A percentile compares a stretch with the other conserved stretches of the same genome.
Evolutionary conservation across 1,139 yeast species (phyloP).

Genomic region (Scheffersomyces segobiensis): DNA sequence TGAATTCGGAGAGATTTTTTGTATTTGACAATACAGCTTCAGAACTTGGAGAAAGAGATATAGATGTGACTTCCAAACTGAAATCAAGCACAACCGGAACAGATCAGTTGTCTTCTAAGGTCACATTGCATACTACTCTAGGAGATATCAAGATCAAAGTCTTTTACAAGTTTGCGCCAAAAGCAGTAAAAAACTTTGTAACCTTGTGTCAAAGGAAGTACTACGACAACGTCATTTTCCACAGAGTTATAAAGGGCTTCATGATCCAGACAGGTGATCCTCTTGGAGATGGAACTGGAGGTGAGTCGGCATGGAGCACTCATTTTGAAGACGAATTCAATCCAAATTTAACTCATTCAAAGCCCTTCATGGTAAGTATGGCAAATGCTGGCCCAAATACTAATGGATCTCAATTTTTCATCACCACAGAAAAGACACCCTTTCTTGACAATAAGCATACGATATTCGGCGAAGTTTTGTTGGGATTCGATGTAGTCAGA

Average conservation of each 20-base stretch:
- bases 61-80: slow-evolving; percentile 11
- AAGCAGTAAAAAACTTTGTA: slow-evolving; percentile 46
- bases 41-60: slow-evolving; percentile 14
- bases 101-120: slow-evolving; percentile 9
- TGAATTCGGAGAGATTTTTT: slow-evolving; percentile 28
- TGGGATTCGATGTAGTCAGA: slow-evolving; percentile 28
- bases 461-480: slow-evolving; percentile 29
- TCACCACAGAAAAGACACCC: slow-evolving; percentile 27
- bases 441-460: slow-evolving; percentile 31
- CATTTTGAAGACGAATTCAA: slow-evolving; percentile 46
- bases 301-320: slow-evolving; percentile 47
- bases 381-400: slow-evolving; percentile 33
- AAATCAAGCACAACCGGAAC: slow-evolving; percentile 4
- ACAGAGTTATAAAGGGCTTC: slow-evolving; percentile 47
- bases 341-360: slow-evolving; percentile 34
- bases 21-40: slow-evolving; percentile 25
- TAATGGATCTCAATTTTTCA: slow-evolving; percentile 34
- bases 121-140: slow-evolving; percentile 41
- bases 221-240: slow-evolving; percentile 45
- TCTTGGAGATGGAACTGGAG: slow-evolving; percentile 51
- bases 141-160: slow-evolving; percentile 46
- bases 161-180: slow-evolving; percentile 38
- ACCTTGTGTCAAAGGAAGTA: slow-evolving; percentile 35
- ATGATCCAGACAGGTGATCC: slow-evolving; percentile 61
- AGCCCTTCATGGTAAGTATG: slow-evolving; percentile 51